These are phyloP conservation scores for Chlamydomonas sp. DNA, from an alignment of 139 green algal genomes.

Conservation along the genomic window DNA sequence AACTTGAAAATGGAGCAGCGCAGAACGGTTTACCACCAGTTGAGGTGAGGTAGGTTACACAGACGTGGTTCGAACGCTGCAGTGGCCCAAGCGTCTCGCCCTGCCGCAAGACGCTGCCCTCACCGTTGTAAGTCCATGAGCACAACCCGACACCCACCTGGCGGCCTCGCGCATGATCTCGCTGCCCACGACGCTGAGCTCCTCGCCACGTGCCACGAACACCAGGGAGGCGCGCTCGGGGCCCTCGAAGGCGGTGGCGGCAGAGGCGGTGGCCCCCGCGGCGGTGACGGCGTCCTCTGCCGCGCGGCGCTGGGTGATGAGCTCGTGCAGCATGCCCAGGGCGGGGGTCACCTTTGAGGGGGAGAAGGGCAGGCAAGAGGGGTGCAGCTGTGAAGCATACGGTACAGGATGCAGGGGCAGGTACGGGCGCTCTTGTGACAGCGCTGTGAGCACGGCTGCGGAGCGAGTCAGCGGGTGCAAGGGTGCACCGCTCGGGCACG, in stretches of 20 bases:
- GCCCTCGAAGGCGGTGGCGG: neutral
- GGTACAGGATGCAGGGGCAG: too few species aligned
- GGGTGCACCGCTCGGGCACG: too few species aligned
- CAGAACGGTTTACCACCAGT: too few species aligned
- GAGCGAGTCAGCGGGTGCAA: too few species aligned
- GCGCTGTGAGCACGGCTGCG: too few species aligned
- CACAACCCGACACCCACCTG: neutral
- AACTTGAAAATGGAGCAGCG: too few species aligned
- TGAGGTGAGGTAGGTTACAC: too few species aligned
- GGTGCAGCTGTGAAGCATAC: neutral
- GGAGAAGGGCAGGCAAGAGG: neutral
- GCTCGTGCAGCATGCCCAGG: conserved; percentile 21
- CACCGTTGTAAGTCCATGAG: neutral
- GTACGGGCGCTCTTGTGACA: too few species aligned
- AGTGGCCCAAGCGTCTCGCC: too few species aligned
- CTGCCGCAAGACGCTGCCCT: neutral
- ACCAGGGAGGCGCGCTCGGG: neutral
- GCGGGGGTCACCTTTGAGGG: neutral
- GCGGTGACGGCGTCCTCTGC: neutral
- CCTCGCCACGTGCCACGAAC: conserved; percentile 17
- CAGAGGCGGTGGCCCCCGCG: neutral
- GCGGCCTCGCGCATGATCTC: conserved; percentile 11
- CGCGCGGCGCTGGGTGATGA: conserved; percentile 1
- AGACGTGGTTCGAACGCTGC: too few species aligned
- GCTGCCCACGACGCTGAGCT: neutral